phyloP scores from a whole-genome alignment of 768 basidiomycete genomes.

The Vararia minispora region DNA sequence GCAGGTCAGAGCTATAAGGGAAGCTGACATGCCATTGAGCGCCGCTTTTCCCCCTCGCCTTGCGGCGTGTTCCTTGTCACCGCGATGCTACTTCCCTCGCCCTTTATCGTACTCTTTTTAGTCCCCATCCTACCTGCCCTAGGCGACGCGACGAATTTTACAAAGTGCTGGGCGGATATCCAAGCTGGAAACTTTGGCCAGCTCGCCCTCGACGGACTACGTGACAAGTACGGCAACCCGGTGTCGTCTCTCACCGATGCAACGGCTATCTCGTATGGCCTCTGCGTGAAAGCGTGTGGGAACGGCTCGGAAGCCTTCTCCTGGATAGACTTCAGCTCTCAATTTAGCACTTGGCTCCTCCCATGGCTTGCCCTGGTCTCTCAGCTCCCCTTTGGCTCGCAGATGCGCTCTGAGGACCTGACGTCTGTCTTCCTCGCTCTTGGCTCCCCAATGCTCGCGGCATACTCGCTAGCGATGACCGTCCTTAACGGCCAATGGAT shows the following conservation, averaged over 20 bases:
- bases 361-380: slow-evolving; percentile 39
- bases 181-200: too few relatives aligned
- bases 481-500: slow-evolving; percentile 35
- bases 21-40: too few relatives aligned
- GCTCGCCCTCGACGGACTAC: neutral
- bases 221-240: neutral
- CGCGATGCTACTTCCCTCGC: too few relatives aligned
- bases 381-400: slow-evolving; percentile 37
- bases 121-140: too few relatives aligned
- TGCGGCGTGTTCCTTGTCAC: too few relatives aligned
- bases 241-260: neutral
- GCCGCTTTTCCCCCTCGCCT: too few relatives aligned
- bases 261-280: neutral
- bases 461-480: slow-evolving; percentile 33
- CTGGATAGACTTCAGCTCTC: slow-evolving; percentile 14
- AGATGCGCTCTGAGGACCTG: slow-evolving; percentile 28
- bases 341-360: slow-evolving; percentile 34
- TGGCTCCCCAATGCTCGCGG: slow-evolving; percentile 33
- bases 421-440: slow-evolving; percentile 31
- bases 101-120: too few relatives aligned
- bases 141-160: too few relatives aligned
- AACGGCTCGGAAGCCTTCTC: neutral
- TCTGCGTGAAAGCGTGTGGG: neutral
- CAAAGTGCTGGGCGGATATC: too few relatives aligned
- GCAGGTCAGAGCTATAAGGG: too few relatives aligned